Evolutionary conservation across 352 stramenopile genomes (phyloP).

Genomic region (Pythium sukuiense): DNA sequence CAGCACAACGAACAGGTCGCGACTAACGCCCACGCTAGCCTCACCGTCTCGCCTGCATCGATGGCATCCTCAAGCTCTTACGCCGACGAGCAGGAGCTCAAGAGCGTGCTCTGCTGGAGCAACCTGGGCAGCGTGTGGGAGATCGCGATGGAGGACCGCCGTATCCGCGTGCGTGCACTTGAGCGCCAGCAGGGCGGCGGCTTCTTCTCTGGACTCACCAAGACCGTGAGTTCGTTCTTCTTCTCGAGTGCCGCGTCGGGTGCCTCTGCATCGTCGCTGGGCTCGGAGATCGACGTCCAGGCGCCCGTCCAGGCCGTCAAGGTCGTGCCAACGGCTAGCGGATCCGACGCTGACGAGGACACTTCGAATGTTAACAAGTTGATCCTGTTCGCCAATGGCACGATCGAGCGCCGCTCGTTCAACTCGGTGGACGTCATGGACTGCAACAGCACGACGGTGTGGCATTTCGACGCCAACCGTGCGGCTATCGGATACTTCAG

Average conservation of each 20-base stretch:
- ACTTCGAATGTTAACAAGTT: conserved; percentile 54
- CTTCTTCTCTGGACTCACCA: conserved; percentile 70
- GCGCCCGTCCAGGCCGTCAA: conserved; percentile 58
- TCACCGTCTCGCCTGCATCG: conserved; percentile 18
- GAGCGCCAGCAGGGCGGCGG: conserved; percentile 61
- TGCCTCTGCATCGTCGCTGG: background rate
- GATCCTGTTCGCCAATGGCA: conserved; percentile 63
- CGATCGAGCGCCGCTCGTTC: conserved; percentile 70
- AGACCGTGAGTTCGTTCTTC: conserved; percentile 80
- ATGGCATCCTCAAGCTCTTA: conserved; percentile 14
- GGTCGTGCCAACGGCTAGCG: conserved; percentile 32
- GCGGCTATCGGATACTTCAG: conserved; percentile 73
- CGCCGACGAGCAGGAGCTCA: conserved; percentile 30
- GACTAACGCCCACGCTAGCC: conserved; percentile 43
- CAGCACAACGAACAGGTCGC: conserved; percentile 47
- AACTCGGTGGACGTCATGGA: conserved; percentile 66
- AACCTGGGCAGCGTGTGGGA: conserved; percentile 81
- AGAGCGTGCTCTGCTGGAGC: conserved; percentile 77
- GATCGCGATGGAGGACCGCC: conserved; percentile 72
- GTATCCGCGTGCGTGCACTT: conserved; percentile 73
- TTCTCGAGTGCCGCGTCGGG: conserved; percentile 45
- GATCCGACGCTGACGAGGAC: conserved; percentile 30
- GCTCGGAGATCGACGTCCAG: conserved; percentile 42
- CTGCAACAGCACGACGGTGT: conserved; percentile 50
- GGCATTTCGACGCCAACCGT: conserved; percentile 60